phyloP scores from a whole-genome alignment of 1,284 basidiomycete species.

The Mycena sp. region DNA sequence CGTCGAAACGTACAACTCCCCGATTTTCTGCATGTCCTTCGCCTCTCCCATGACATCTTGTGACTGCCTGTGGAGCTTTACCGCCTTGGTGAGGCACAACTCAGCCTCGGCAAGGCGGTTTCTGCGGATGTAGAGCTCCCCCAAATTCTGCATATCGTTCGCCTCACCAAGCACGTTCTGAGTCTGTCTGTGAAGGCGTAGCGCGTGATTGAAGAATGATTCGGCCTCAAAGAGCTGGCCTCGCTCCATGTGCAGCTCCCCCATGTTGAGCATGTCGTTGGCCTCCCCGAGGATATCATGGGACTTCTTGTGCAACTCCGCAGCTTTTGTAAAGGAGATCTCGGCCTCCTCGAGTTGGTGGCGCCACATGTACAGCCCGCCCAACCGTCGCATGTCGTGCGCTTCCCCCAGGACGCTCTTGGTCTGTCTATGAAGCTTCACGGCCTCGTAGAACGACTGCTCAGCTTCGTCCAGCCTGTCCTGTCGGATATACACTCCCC shows the following conservation, averaged over 20 bases:
- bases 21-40: constrained; percentile 23
- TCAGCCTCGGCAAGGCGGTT: constrained; percentile 22
- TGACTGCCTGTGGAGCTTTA: constrained; percentile 24
- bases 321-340: constrained; percentile 20
- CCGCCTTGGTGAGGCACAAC: constrained; percentile 11
- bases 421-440: constrained; percentile 26
- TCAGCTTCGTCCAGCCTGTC: constrained; percentile 31
- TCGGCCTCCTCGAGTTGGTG: constrained; percentile 27
- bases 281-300: constrained; percentile 28
- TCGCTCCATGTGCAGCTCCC: constrained; percentile 17
- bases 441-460: constrained; percentile 20
- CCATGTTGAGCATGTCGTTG: constrained; percentile 26
- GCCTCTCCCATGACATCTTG: constrained; percentile 21
- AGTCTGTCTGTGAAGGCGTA: constrained; percentile 23
- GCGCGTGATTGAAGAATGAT: constrained; percentile 15
- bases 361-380: constrained; percentile 22
- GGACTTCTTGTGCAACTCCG: constrained; percentile 23
- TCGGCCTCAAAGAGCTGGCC: constrained; percentile 24
- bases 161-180: constrained; percentile 22
- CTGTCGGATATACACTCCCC: constrained; percentile 21
- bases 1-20: constrained; percentile 9
- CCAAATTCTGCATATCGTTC: constrained; percentile 24
- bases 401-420: constrained; percentile 26
- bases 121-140: constrained; percentile 15
- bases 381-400: constrained; percentile 28